phyloP scores from a whole-genome alignment of 2,329 filamentous ascomycete species.

The Penicillium sp. region DNA sequence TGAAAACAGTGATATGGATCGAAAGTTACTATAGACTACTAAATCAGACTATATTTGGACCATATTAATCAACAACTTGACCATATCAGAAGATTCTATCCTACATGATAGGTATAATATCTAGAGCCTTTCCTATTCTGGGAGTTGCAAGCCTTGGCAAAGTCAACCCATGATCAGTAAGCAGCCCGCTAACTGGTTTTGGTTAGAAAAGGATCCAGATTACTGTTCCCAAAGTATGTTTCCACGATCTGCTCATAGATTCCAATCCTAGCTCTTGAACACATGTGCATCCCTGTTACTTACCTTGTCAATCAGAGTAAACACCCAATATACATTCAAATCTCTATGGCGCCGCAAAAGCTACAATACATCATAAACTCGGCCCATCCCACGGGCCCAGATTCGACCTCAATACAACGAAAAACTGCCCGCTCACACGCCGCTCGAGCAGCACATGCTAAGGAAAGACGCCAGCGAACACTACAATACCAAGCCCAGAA shows the following conservation, averaged over 20 bases:
- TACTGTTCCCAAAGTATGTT: background rate
- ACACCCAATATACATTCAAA: background rate
- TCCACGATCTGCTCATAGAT: no score
- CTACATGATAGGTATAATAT: background rate
- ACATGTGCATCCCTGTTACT: background rate
- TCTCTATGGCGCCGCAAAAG: background rate
- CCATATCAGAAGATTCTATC: no score
- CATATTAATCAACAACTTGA: background rate
- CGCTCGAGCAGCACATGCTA: constrained; percentile 20
- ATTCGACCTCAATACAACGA: constrained; percentile 1
- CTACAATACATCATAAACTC: constrained; percentile 5
- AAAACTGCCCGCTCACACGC: constrained; percentile 19
- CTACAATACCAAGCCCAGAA: constrained; percentile 22
- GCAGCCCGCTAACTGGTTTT: background rate
- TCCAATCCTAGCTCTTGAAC: background rate
- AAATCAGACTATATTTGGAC: no score
- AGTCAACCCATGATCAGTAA: background rate
- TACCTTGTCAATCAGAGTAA: background rate
- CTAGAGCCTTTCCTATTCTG: background rate
- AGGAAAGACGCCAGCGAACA: constrained; percentile 15
- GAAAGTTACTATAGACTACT: no score
- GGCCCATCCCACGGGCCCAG: background rate
- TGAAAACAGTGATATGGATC: constrained; percentile 2
- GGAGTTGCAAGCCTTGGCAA: constrained; percentile 6
- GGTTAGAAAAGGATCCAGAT: background rate